Evolutionary conservation across 2,329 filamentous ascomycete genomes (phyloP).

Genomic region (Pyrenophora tritici-repentis): DNA sequence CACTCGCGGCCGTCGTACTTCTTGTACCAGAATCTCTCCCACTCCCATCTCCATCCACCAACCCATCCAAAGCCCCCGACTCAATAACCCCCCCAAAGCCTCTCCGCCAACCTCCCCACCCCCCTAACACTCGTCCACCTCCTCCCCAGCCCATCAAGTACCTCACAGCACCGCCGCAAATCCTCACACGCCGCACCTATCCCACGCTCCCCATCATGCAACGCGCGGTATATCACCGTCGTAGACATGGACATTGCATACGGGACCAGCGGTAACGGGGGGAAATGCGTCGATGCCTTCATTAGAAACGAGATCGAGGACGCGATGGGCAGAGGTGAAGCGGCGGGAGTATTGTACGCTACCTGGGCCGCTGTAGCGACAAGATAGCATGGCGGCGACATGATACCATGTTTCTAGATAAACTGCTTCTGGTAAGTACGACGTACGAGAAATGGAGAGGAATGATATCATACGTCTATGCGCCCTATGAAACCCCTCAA

Average conservation of each 20-base stretch:
- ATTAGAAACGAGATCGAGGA: background rate
- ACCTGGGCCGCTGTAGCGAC: constrained; percentile 5
- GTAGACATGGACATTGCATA: constrained; percentile 9
- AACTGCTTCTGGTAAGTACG: background rate
- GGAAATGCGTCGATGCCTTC: background rate
- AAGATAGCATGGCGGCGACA: constrained; percentile 7
- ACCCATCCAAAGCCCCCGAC: background rate
- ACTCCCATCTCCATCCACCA: background rate
- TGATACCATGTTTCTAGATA: constrained; percentile 8
- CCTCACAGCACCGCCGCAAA: background rate
- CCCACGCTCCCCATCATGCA: constrained; percentile 3
- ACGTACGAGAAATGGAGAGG: background rate
- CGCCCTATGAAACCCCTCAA: constrained; percentile 3
- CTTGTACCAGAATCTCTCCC: no score
- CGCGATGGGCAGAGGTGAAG: background rate
- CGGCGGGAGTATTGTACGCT: constrained; percentile 1
- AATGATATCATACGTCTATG: background rate
- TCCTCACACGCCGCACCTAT: background rate
- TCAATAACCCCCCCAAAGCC: constrained; percentile 2
- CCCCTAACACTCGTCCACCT: constrained; percentile 7
- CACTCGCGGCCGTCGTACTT: no score
- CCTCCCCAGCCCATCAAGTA: background rate
- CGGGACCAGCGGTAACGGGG: constrained; percentile 2
- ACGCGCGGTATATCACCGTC: constrained; percentile 5
- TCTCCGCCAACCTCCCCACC: constrained; percentile 1